phyloP scores from a whole-genome alignment of 306 rosid species.

The Phaseolus lunatus region DNA sequence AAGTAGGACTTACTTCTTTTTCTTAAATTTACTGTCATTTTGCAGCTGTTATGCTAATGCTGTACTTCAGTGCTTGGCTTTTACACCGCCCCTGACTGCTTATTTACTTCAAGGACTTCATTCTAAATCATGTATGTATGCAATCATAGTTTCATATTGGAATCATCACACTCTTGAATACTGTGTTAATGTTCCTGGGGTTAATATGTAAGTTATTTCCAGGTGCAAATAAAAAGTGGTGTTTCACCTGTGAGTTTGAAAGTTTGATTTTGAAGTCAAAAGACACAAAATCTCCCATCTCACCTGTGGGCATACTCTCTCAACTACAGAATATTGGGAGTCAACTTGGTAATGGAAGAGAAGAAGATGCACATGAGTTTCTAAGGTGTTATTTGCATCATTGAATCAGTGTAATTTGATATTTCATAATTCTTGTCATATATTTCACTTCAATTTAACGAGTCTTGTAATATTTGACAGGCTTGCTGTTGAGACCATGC shows the following conservation, averaged over 20 bases:
- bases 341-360: constrained; percentile 85
- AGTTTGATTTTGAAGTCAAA: constrained; percentile 71
- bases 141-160: constrained; percentile 21
- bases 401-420: constrained; percentile 6
- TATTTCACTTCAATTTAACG: constrained; percentile 11
- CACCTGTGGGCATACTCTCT: constrained; percentile 75
- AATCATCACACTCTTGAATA: constrained; percentile 24
- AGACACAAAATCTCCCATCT: constrained; percentile 69
- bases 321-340: constrained; percentile 73
- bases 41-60: constrained; percentile 94
- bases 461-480: constrained; percentile 49
- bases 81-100: constrained; percentile 87
- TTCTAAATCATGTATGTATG: constrained; percentile 77
- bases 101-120: constrained; percentile 88
- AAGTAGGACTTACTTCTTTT: background rate
- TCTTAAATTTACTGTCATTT: constrained; percentile 15
- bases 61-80: constrained; percentile 86
- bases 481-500: constrained; percentile 81
- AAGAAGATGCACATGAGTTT: constrained; percentile 97
- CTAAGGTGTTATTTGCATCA: constrained; percentile 61
- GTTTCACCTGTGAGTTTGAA: constrained; percentile 85
- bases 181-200: constrained; percentile 15
- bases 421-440: constrained; percentile 13
- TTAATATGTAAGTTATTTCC: constrained; percentile 36
- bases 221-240: constrained; percentile 77